Conservation (phyloP, 23 red algal genomes). For the Agarophyton chilense region DNA sequence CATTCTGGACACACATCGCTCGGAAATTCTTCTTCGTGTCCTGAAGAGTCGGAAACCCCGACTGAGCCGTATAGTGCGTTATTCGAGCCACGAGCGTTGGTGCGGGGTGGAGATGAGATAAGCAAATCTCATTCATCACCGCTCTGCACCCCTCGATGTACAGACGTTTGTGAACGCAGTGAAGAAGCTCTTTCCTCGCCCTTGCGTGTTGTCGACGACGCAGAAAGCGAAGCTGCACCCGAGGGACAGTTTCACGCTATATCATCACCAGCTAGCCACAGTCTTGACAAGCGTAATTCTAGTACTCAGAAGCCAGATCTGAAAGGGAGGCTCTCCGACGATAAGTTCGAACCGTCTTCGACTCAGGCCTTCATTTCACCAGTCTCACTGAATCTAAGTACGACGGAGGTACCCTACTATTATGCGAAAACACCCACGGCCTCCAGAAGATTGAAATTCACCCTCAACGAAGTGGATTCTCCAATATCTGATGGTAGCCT, state of each 20-base stretch:
- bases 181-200: background rate
- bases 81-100: background rate
- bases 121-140: background rate
- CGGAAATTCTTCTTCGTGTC: background rate
- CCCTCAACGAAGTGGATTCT: background rate
- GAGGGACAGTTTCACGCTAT: background rate
- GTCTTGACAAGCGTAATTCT: background rate
- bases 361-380: background rate
- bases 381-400: background rate
- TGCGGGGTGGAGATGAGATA: background rate
- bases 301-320: background rate
- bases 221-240: background rate
- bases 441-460: background rate
- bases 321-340: background rate
- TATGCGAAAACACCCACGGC: background rate
- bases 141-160: background rate
- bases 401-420: background rate
- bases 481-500: background rate
- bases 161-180: no score
- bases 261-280: background rate
- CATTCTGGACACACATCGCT: background rate
- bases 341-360: conserved; percentile 5
- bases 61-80: background rate
- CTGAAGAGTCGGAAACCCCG: background rate
- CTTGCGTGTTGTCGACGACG: background rate